Evolutionary conservation across 2,329 filamentous ascomycete genomes (phyloP).

Genomic region (Metarhizium anisopliae): DNA sequence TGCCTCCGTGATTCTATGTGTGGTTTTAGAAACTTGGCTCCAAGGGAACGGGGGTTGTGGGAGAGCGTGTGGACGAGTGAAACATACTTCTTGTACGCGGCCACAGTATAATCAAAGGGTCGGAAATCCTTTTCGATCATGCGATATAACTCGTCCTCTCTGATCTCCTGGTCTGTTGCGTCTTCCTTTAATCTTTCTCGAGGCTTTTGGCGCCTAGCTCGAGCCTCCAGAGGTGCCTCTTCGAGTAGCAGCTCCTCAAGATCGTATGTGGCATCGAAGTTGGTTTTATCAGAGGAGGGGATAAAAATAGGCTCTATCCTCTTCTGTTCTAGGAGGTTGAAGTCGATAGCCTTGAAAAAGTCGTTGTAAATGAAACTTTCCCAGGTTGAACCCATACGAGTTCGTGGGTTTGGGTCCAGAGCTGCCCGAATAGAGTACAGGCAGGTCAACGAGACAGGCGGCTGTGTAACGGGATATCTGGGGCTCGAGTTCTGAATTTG

Average conservation of each 20-base stretch:
- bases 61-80: too few species aligned
- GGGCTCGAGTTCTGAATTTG: conserved; percentile 76
- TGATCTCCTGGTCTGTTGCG: conserved; percentile 88
- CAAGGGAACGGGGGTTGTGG: background rate
- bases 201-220: conserved; percentile 88
- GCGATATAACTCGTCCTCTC: conserved; percentile 85
- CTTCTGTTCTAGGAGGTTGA: conserved; percentile 74
- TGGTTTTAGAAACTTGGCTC: conserved; percentile 10
- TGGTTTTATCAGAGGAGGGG: conserved; percentile 94
- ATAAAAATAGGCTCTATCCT: conserved; percentile 85
- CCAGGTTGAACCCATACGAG: conserved; percentile 79
- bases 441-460: conserved; percentile 80
- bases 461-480: conserved; percentile 85
- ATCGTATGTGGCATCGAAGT: conserved; percentile 98
- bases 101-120: conserved; percentile 88
- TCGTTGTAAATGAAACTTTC: conserved; percentile 79
- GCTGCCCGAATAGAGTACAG: conserved; percentile 80
- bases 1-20: conserved; percentile 28
- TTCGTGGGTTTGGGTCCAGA: conserved; percentile 69
- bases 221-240: conserved; percentile 87
- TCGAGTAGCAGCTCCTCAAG: conserved; percentile 88
- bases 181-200: conserved; percentile 86
- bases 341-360: conserved; percentile 83
- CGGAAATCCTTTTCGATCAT: conserved; percentile 93
- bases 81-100: conserved; percentile 65